phyloP scores from a whole-genome alignment of 768 basidiomycete genomes.

The Macrolepiota dolichaula region DNA sequence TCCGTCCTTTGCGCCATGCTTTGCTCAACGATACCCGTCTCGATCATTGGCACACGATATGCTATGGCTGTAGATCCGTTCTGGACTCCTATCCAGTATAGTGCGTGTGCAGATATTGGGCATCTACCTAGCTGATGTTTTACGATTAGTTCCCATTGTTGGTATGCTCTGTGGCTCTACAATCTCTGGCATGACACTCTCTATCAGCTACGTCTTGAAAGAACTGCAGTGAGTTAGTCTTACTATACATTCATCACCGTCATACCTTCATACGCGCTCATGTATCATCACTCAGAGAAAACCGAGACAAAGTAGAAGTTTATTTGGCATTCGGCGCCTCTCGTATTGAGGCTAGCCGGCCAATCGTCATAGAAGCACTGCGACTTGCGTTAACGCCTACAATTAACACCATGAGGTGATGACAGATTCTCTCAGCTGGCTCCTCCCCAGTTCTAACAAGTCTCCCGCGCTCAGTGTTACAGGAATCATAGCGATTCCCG shows the following conservation, averaged over 20 bases:
- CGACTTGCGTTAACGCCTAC: conserved; percentile 75
- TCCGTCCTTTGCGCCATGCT: conserved; percentile 67
- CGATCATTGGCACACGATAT: conserved; percentile 69
- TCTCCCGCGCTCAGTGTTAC: conserved; percentile 46
- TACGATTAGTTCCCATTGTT: conserved; percentile 63
- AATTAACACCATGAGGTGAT: conserved; percentile 83
- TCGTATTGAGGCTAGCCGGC: conserved; percentile 78
- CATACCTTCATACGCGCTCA: background rate
- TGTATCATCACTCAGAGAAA: conserved; percentile 50
- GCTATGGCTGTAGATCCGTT: conserved; percentile 78
- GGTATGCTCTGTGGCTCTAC: conserved; percentile 86
- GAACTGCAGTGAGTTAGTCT: conserved; percentile 60
- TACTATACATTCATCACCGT: background rate
- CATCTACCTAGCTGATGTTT: conserved; percentile 1
- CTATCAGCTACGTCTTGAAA: conserved; percentile 66
- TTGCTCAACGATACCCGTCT: conserved; percentile 75
- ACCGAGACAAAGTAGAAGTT: conserved; percentile 80
- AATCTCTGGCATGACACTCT: conserved; percentile 72
- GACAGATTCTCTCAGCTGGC: background rate
- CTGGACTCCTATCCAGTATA: conserved; percentile 82
- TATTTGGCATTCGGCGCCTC: conserved; percentile 86
- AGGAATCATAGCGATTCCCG: conserved; percentile 77
- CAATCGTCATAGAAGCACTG: conserved; percentile 76
- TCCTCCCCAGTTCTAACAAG: background rate
- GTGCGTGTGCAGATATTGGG: conserved; percentile 34